Evolutionary conservation across 805 yeast genomes (phyloP), one percentile per base, ranked within the genome.

Genomic region (Candida stauntonica): DNA sequence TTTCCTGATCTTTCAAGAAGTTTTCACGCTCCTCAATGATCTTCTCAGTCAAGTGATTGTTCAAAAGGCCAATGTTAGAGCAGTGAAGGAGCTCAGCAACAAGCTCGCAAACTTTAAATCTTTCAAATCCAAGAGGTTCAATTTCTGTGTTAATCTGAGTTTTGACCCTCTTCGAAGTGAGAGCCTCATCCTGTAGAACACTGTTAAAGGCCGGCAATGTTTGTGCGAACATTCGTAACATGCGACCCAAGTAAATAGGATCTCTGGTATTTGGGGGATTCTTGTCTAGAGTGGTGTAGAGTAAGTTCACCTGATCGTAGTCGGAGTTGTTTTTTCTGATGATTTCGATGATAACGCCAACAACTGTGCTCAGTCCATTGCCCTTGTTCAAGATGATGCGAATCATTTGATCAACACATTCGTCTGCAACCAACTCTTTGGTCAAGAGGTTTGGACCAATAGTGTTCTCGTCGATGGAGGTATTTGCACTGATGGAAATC

Each of bases 291-390:
- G 88, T 77, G 27, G 85, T 77, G 55, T 79, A 78, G 34, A 84
- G 61, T 26, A 93, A 81, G 48, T 93, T 86, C 28, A 85, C 79
- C 26, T 79, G 72, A 60, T 93, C 99, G 62, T 91, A 93, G 61
- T 93, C 99, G 1, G 96, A 86, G 57, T 93, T 93, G 57, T 93
- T 93, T 56, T 93, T 93, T 52, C 99, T 74, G 43, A 93, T 93
- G 30, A 93, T 73, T 60, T 93, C 99, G 46, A 93, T 91, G 12
- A 93, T 78, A 16, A 93, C 85, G 5, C 96, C 89, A 9, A 93
- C 97, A 36, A 94, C 89, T 41, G 87, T 86, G 27, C 89, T 82
- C 37, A 93, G 68, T 0, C 96, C 96, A 36, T 81, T 77, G 17
- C 95, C 94, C 48, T 68, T 58, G 6, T 52, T 40, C 40, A 87